Evolutionary conservation across 2,329 filamentous ascomycete genomes (phyloP).

Genomic region (Teratosphaeria viscida): DNA sequence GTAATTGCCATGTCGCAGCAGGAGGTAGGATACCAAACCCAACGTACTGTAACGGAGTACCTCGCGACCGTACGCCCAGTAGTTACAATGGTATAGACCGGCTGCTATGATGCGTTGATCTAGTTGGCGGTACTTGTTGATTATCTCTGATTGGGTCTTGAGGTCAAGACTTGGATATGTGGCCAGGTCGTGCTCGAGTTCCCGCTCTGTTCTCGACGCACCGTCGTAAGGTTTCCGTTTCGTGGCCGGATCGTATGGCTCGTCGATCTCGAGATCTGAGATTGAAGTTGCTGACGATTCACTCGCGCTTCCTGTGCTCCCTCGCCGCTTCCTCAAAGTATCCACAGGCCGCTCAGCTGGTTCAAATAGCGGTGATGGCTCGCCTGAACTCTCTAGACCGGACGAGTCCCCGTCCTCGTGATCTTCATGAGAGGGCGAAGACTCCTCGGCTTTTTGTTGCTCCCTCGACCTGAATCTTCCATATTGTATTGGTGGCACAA

Average conservation of each 20-base stretch:
- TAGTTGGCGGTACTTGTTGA: slow-evolving; percentile 70
- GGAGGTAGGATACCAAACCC: slow-evolving; percentile 48
- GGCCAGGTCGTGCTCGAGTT: slow-evolving; percentile 63
- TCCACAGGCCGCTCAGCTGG: slow-evolving; percentile 31
- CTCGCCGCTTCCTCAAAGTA: slow-evolving; percentile 27
- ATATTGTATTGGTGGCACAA: slow-evolving; percentile 83
- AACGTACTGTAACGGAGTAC: slow-evolving; percentile 60
- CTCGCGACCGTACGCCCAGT: slow-evolving; percentile 68
- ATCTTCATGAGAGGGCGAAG: slow-evolving; percentile 16
- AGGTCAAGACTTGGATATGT: slow-evolving; percentile 73
- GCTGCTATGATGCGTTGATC: slow-evolving; percentile 60
- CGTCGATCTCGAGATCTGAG: slow-evolving; percentile 40
- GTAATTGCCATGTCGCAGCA: slow-evolving; percentile 34
- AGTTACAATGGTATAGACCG: slow-evolving; percentile 77
- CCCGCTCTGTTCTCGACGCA: slow-evolving; percentile 61
- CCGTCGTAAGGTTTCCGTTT: slow-evolving; percentile 48
- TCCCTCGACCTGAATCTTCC: slow-evolving; percentile 57
- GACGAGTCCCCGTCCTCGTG: slow-evolving; percentile 30
- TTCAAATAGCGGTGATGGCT: slow-evolving; percentile 51
- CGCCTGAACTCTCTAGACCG: slow-evolving; percentile 42
- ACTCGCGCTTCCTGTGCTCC: slow-evolving; percentile 22
- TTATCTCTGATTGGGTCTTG: slow-evolving; percentile 63
- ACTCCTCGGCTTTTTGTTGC: slow-evolving; percentile 24
- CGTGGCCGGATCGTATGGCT: slow-evolving; percentile 20
- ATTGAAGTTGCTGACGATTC: slow-evolving; percentile 50